Evolutionary conservation across 1,284 basidiomycete genomes (phyloP).

Genomic region (Tilletia caries): DNA sequence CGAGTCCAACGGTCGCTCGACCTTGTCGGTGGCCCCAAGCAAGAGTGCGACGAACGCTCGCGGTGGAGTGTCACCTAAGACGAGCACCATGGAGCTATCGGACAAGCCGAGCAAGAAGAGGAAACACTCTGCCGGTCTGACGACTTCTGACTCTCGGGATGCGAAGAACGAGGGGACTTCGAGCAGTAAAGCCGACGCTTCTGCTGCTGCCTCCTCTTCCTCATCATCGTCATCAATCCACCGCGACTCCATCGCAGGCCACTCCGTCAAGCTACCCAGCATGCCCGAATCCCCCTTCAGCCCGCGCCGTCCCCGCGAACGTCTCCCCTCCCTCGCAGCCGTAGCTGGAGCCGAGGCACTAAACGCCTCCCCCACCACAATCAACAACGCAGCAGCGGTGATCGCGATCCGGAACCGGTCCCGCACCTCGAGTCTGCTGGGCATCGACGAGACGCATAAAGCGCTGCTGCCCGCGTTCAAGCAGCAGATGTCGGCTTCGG

Average conservation of each 20-base stretch:
- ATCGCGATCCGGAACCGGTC: neutral
- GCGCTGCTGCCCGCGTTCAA: conserved; percentile 12
- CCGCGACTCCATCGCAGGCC: neutral
- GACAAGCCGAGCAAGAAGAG: neutral
- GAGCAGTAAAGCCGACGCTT: no score
- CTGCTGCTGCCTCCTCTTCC: no score
- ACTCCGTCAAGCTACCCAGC: neutral
- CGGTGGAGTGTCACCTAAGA: neutral
- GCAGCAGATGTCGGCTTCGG: conserved; percentile 10
- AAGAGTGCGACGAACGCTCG: neutral
- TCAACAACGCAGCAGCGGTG: neutral
- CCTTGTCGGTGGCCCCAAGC: no score
- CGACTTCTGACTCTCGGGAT: neutral
- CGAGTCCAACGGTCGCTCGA: no score
- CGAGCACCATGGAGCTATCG: neutral
- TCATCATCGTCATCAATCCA: neutral
- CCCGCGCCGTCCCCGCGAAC: neutral
- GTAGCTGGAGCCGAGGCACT: conserved; percentile 4
- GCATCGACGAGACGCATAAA: conserved; percentile 16
- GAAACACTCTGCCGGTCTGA: neutral
- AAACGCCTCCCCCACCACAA: neutral
- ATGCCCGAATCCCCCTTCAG: neutral
- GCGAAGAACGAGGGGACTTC: neutral
- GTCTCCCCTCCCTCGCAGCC: neutral
- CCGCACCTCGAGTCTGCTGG: conserved; percentile 2